Evolutionary conservation across 1,284 basidiomycete genomes (phyloP), one percentile per base, ranked within the genome.

Genomic region (Lignosus rhinocerotis): DNA sequence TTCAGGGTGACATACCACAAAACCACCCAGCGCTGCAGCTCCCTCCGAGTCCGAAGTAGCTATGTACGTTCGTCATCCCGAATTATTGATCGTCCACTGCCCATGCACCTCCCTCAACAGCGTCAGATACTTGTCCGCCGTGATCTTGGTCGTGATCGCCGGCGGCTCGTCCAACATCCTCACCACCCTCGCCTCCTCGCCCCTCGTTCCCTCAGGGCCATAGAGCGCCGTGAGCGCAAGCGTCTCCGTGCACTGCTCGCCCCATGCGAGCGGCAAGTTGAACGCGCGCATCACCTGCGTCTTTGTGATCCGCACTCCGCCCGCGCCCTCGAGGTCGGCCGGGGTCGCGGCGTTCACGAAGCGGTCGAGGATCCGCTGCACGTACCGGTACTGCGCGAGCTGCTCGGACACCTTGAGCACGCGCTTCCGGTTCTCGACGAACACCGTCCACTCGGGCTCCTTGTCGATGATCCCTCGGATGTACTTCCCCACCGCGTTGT

Each of bases 281-380:
- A 90, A 73, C 10, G 83, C 84, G 38, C 70, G 71, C 66, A 81
- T 72, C 25, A 90, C 78, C 56, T 90, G 85, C 33, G 65, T 69
- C 86, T 88, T 63, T n/a, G 63, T 70, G 52, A 72, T 68, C 12
- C 31, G 30, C 48, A 62, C 64, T 10, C 63, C 55, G 2, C 62
- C 59, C 10, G 65, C 66, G 32, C 61, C 60, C 38, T 58, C 54
- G 17, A 71, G 56, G 36, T 69, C 68, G 9, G 50, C 49, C 10
- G 72, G 69, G 1, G 69, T 65, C 38, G 44, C 25, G 46, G 52
- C 52, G 31, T 60, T 61, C 9, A 64, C 64, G 51, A 62, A 71
- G 51, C 60, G 48, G 38, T 71, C 68, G 45, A 74, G 51, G 58
- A 61, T 66, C 49, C 59, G 50, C 58, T 70, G 66, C 51, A 72